Base-by-base conservation (phyloP, 805 yeast genomes). In the Lipomyces mesembrius region DNA sequence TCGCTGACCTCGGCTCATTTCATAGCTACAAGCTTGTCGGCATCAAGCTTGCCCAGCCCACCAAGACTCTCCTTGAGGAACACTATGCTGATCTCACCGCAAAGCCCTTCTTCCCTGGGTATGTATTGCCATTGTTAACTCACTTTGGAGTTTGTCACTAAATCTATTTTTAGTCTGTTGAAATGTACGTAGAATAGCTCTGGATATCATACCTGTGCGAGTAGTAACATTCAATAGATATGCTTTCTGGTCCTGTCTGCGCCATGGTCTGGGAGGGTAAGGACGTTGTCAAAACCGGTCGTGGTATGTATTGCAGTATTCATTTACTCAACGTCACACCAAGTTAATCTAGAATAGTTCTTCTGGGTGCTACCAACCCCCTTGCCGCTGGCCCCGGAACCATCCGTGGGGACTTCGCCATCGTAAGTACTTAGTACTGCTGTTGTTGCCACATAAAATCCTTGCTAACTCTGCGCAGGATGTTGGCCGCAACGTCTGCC, bases 221-320 rank as follows among this genome's bases (percentile, higher is more conserved):
- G 12, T 43, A 43, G 49, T 43, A 43, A 43, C 20, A 43, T 43
- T 14, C 27, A 14, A 22, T 20, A 51, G 59, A 93, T 91, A 96
- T 95, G 99, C 85, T 86, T 80, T 92, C 97, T 74, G 99, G 99
- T 77, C 99, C 99, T 80, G 90, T 95, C 76, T 88, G 94, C 77
- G 99, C 99, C 77, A 95, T 97, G 81, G 98, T 93, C 77, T 95
- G 99, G 99, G 98, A 95, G 84, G 99, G 99, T 83, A 95, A 93
- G 86, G 98, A 95, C 79, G 99, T 88, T 81, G 99, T 95, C 82
- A 93, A 94, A 86, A 97, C 91, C 83, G 99, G 99, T 82, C 90
- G 99, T 85, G 88, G 70, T 66, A 60, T 17, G 70, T 60, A 8
- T 17, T 25, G 25, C 51, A n/a, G 11, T 37, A 14, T 11, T 34